Conservation (phyloP, 352 stramenopile genomes). For the Phytophthora pistaciae region DNA sequence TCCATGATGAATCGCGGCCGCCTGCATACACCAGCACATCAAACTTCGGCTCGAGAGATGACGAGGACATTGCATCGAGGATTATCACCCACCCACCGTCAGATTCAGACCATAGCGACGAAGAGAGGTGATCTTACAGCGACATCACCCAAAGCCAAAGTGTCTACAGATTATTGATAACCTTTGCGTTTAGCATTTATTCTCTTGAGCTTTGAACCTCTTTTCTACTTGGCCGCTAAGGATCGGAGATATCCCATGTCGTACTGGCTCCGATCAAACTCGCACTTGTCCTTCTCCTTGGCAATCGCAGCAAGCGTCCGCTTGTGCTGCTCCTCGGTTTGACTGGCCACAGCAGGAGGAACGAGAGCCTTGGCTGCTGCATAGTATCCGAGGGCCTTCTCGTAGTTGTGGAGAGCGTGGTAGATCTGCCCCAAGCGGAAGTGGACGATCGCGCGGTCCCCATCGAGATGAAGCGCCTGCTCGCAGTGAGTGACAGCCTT, state of each 20-base stretch:
- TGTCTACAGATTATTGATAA: slow-evolving; percentile 2
- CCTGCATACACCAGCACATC: slow-evolving; percentile 50
- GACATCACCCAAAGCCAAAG: background rate
- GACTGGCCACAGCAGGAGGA: background rate
- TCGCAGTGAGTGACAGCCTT: slow-evolving; percentile 55
- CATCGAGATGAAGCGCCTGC: slow-evolving; percentile 45
- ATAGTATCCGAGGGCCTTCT: slow-evolving; percentile 52
- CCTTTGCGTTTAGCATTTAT: slow-evolving; percentile 7
- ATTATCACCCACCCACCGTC: slow-evolving; percentile 58
- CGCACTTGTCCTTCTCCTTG: slow-evolving; percentile 64
- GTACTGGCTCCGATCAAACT: slow-evolving; percentile 74
- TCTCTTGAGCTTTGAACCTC: background rate
- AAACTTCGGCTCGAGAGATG: slow-evolving; percentile 14
- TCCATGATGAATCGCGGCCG: slow-evolving; percentile 29
- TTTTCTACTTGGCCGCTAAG: slow-evolving; percentile 30
- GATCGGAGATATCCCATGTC: slow-evolving; percentile 58
- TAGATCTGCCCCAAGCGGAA: slow-evolving; percentile 67
- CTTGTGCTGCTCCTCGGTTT: slow-evolving; percentile 15
- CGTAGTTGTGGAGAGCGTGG: slow-evolving; percentile 58
- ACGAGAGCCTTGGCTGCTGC: slow-evolving; percentile 22
- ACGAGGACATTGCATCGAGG: slow-evolving; percentile 47
- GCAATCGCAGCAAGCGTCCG: slow-evolving; percentile 40
- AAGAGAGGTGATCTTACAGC: slow-evolving; percentile 10
- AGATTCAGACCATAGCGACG: slow-evolving; percentile 16
- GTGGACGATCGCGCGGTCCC: slow-evolving; percentile 38